These are phyloP conservation scores for Ustilago curta DNA, from an alignment of 1,284 basidiomycete species.

Conservation along the genomic window DNA sequence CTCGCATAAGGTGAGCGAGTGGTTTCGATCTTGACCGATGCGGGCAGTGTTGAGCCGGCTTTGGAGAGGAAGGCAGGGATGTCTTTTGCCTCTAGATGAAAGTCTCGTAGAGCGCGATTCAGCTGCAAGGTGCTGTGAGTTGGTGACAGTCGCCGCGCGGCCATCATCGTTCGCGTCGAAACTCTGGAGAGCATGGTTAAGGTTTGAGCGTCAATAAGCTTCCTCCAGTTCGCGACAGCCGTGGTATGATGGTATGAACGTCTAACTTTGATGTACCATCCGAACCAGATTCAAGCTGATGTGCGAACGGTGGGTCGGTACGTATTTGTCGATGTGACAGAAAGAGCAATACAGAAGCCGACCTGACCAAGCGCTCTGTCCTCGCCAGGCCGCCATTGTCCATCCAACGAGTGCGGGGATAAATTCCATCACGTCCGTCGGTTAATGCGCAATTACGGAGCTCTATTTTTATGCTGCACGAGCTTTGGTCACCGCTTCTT, in stretches of 20 bases:
- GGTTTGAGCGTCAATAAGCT: neutral
- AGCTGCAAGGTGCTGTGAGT: neutral
- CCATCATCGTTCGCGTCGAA: neutral
- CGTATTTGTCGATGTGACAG: no score
- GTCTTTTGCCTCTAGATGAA: conserved; percentile 41
- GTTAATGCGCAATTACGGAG: conserved; percentile 28
- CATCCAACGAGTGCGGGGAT: conserved; percentile 17
- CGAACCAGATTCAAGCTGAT: no score
- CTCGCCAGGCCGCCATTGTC: neutral
- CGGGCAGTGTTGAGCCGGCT: conserved; percentile 14
- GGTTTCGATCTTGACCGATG: conserved; percentile 11
- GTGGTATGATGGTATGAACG: no score
- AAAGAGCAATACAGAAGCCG: no score
- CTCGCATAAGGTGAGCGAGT: neutral
- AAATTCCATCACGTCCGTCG: neutral
- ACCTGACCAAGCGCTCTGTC: neutral
- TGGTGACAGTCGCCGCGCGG: neutral
- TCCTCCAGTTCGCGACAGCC: no score
- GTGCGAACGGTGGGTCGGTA: no score
- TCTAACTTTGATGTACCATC: no score
- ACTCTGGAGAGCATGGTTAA: conserved; percentile 15
- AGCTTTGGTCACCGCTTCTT: no score
- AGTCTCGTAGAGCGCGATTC: conserved; percentile 14
- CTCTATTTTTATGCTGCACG: no score
- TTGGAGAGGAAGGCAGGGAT: conserved; percentile 32